Percentiles rank a stretch among this genome's conserved stretches.
These are phyloP conservation scores for Triticum dicoccoides DNA, from an alignment of 176 grass and related monocot genomes.

Conservation along the genomic window DNA sequence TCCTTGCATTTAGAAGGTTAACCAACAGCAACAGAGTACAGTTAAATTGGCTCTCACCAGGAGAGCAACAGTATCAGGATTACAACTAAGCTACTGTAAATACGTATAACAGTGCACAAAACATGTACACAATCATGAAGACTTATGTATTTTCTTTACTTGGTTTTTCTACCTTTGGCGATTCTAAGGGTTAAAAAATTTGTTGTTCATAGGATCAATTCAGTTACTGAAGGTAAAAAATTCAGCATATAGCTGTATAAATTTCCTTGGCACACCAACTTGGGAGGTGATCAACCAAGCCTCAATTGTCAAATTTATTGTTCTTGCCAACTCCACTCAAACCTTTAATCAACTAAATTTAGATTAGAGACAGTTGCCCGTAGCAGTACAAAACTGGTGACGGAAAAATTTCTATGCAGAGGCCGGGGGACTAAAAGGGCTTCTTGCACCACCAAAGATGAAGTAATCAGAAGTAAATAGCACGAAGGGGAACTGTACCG, in stretches of 20 bases:
- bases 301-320: not conserved
- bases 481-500: slow-evolving; percentile 31
- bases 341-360: not conserved
- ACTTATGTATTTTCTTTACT: not conserved
- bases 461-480: not conserved
- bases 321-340: not conserved
- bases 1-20: too few species aligned
- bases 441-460: not conserved
- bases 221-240: not conserved
- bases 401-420: too few species aligned
- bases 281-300: not conserved
- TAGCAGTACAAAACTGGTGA: too few species aligned
- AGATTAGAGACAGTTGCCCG: not conserved
- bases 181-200: not conserved
- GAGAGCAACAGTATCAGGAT: too few species aligned
- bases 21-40: too few species aligned
- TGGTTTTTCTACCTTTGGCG: not conserved
- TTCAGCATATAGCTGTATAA: not conserved
- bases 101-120: not conserved
- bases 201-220: not conserved
- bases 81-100: not conserved
- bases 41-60: too few species aligned
- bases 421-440: too few species aligned
- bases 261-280: not conserved
- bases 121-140: not conserved